Conservation (phyloP, 257 asterid genomes). For the Dorcoceras hygrometricum region DNA sequence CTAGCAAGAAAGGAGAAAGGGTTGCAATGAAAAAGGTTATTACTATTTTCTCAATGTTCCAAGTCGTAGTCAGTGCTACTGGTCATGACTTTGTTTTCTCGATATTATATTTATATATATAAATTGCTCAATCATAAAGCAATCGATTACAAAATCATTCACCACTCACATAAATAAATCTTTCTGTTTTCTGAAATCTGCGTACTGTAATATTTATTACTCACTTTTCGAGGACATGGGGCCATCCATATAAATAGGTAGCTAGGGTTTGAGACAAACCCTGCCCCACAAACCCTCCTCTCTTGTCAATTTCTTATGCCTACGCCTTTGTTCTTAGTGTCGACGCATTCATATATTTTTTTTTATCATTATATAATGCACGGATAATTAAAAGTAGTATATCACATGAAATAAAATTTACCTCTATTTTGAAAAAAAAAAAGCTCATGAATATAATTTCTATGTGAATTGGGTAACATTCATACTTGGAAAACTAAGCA, state of each 20-base stretch:
- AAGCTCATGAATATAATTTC: too few species aligned
- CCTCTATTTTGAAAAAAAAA: too few species aligned
- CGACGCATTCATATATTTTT: not conserved
- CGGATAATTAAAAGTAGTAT: too few species aligned
- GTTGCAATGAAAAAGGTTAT: slow-evolving; percentile 35
- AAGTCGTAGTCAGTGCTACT: not conserved
- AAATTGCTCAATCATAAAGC: slow-evolving; percentile 71
- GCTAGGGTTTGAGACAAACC: not conserved
- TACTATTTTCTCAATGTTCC: slow-evolving; percentile 26
- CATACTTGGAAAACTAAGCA: too few species aligned
- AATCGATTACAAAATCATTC: slow-evolving; percentile 93
- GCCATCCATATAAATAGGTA: not conserved
- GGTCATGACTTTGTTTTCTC: not conserved
- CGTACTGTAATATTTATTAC: not conserved
- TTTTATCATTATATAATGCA: too few species aligned
- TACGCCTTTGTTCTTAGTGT: not conserved
- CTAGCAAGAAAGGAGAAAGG: slow-evolving; percentile 36
- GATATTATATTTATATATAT: slow-evolving; percentile 5
- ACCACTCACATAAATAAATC: slow-evolving; percentile 56
- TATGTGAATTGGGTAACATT: too few species aligned
- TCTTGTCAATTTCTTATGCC: not conserved
- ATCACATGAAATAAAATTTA: too few species aligned
- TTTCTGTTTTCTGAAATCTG: slow-evolving; percentile 54
- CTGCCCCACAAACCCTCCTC: not conserved
- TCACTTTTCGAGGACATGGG: not conserved